phyloP scores from a whole-genome alignment of 495 filamentous ascomycete genomes.

The Talaromyces borbonicus region DNA sequence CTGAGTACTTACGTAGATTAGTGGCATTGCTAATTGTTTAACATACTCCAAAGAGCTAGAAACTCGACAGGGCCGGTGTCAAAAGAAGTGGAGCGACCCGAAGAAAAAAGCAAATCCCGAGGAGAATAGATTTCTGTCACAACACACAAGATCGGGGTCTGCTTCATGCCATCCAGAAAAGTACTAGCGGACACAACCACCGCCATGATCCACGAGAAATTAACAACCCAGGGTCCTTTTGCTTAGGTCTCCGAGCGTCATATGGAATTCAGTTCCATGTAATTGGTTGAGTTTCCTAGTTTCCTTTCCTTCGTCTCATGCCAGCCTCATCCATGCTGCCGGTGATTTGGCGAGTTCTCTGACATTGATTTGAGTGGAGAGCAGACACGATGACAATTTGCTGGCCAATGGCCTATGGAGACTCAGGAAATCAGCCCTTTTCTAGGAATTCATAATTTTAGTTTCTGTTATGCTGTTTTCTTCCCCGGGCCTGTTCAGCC shows the following conservation, averaged over 20 bases:
- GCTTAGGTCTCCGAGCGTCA: too few relatives aligned
- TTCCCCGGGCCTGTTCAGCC: too few relatives aligned
- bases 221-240: neutral
- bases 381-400: neutral
- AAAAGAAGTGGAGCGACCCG: neutral
- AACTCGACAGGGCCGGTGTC: too few relatives aligned
- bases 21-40: too few relatives aligned
- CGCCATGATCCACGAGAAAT: slow-evolving; percentile 4
- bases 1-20: too few relatives aligned
- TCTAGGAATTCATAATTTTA: neutral
- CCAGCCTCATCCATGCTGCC: too few relatives aligned
- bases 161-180: neutral
- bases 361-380: too few relatives aligned
- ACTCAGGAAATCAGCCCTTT: neutral
- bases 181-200: neutral
- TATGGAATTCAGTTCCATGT: too few relatives aligned
- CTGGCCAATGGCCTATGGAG: neutral
- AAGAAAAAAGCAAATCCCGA: slow-evolving; percentile 7
- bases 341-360: too few relatives aligned
- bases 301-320: too few relatives aligned
- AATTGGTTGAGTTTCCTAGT: neutral
- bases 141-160: slow-evolving; percentile 1
- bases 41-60: too few relatives aligned
- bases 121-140: neutral
- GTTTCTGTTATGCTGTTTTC: neutral